These are phyloP conservation scores for Penicillium fuscoglaucum DNA, from an alignment of 2,329 filamentous ascomycete species.

Conservation along the genomic window DNA sequence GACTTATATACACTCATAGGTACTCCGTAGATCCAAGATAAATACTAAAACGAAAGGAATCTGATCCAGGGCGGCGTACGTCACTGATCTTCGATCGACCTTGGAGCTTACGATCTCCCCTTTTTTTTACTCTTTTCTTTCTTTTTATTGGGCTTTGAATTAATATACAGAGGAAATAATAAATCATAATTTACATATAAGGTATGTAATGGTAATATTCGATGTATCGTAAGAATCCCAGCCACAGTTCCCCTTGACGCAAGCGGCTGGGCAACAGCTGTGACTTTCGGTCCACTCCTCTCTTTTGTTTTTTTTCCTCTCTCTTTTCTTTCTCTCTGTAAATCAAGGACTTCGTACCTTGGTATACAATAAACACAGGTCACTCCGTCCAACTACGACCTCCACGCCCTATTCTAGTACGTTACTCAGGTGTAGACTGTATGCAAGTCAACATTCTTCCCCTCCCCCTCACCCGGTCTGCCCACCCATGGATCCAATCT, in stretches of 20 bases:
- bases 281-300: constrained; percentile 15
- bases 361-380: constrained; percentile 1
- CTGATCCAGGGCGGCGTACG: constrained; percentile 10
- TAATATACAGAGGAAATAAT: too few species aligned
- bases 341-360: neutral
- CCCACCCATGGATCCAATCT: neutral
- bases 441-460: constrained; percentile 1
- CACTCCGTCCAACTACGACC: neutral
- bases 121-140: constrained; percentile 1
- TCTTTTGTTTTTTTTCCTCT: neutral
- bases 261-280: constrained; percentile 26
- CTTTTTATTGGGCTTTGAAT: neutral
- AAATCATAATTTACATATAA: neutral
- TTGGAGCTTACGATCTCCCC: constrained; percentile 16
- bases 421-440: neutral
- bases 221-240: constrained; percentile 13
- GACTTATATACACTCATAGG: too few species aligned
- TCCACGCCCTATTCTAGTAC: neutral
- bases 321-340: neutral
- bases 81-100: constrained; percentile 28
- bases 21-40: too few species aligned
- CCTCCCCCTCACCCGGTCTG: neutral
- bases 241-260: constrained; percentile 29
- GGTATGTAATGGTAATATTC: constrained; percentile 3
- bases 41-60: neutral